Conservation (phyloP, 768 basidiomycete genomes). For the Pulveroboletus sp. region DNA sequence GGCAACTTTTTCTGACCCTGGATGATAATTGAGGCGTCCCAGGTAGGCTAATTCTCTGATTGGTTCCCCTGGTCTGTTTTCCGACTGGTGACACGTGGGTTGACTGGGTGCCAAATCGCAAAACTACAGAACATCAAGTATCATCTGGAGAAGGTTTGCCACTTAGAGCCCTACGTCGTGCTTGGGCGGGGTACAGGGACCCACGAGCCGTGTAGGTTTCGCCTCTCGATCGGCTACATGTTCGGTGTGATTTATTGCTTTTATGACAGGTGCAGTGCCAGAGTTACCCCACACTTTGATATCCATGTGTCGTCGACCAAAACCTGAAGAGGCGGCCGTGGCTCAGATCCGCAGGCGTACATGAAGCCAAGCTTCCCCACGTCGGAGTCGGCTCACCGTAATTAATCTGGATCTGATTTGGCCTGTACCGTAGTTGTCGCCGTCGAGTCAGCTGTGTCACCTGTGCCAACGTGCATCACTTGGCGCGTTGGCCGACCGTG, state of each 20-base stretch:
- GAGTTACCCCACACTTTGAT: slow-evolving; percentile 20
- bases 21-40: slow-evolving; percentile 26
- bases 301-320: not conserved
- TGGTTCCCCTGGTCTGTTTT: not conserved
- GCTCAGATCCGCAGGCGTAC: slow-evolving; percentile 17
- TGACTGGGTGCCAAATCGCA: slow-evolving; percentile 16
- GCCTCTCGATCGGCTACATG: slow-evolving; percentile 4
- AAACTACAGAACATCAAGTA: not conserved
- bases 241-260: not conserved
- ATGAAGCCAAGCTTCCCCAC: slow-evolving; percentile 9
- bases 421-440: not conserved
- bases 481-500: not conserved
- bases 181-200: not conserved
- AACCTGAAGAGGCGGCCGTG: slow-evolving; percentile 7
- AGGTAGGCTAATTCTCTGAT: slow-evolving; percentile 33
- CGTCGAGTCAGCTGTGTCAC: not conserved
- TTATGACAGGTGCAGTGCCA: not conserved
- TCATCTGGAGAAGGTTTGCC: no score
- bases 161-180: not conserved
- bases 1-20: not conserved
- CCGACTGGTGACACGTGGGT: slow-evolving; percentile 3
- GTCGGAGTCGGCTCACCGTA: slow-evolving; percentile 10
- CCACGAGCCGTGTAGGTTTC: not conserved
- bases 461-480: not conserved
- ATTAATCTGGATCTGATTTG: not conserved